Base-by-base conservation (phyloP, 2,329 filamentous ascomycete genomes). In the Venturia asperata region DNA sequence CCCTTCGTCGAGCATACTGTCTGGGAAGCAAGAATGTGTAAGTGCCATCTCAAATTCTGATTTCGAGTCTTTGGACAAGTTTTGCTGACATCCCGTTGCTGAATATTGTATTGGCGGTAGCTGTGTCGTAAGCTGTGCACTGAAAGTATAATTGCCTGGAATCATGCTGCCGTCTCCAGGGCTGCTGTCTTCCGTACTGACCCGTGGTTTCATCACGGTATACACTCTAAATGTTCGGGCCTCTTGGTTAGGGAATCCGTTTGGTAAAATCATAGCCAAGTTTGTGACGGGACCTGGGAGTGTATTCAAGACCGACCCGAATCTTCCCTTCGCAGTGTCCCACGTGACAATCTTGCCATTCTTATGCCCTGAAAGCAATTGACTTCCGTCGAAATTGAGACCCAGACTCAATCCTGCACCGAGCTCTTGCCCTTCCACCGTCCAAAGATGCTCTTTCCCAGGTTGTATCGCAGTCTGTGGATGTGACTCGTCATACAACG, bases 201-300 rank as follows among this genome's bases (percentile, higher is more conserved):
- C 82, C 67, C 86, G 87, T n/a, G 93, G 93, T 78, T 96, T 97
- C 67, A 93, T 82, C 30, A 97, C 82, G 1, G 82, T 83, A 63
- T 80, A 78, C 27, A 83, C 76, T 19, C 83, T 79, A 69, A 84
- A 81, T 1, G 82, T 72, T 70, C 70, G 61, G 67, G 68, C 43
- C 70, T 68, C 30, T 68, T 66, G 71, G 69, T 21, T 62, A 37
- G 77, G 74, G 70, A 81, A 80, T 67, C 78, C 77, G 74, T 76
- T 80, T 0, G 90, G 86, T 11, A 86, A 82, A 37, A 91, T 79
- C 75, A 94, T 89, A n/a, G 81, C 74, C 30, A 97, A 72, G 70
- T 95, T 96, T 13, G 90, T 94, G 42, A 96, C 86, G 21, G 91
- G 86, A 3, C 91, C 89, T 64, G 91, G 91, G 66, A 95, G 82